These are phyloP conservation scores for Fusarium musae DNA, from an alignment of 2,329 filamentous ascomycete genomes.

Conservation along the genomic window DNA sequence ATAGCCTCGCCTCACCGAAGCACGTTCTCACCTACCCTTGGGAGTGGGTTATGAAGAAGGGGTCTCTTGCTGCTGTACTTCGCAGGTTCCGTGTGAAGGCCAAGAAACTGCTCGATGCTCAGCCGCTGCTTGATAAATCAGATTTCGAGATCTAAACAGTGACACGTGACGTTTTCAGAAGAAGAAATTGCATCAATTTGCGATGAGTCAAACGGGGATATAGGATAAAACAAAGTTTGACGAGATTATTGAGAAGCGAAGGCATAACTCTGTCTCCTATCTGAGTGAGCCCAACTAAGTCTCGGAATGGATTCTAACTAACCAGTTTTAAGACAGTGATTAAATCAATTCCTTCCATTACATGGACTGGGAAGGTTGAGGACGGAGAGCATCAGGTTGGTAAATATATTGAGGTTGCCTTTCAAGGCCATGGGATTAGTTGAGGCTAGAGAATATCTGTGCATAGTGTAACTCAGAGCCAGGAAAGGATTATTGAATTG, in stretches of 20 bases:
- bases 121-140: neutral
- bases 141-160: neutral
- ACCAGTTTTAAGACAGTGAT: fast-evolving
- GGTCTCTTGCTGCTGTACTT: neutral
- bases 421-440: too few relatives aligned
- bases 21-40: neutral
- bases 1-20: neutral
- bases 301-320: fast-evolving
- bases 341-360: too few relatives aligned
- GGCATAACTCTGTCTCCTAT: too few relatives aligned
- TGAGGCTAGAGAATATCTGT: too few relatives aligned
- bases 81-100: neutral
- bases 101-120: neutral
- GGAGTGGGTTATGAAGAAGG: neutral
- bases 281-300: fast-evolving
- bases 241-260: too few relatives aligned
- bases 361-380: too few relatives aligned
- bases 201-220: neutral
- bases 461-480: too few relatives aligned
- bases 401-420: neutral
- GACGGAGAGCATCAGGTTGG: too few relatives aligned
- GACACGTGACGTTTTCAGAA: fast-evolving
- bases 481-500: too few relatives aligned
- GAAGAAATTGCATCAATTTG: fast-evolving
- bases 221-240: too few relatives aligned